A percentile compares a stretch with the other conserved stretches of the same genome.
Evolutionary conservation across 441 rosid genomes (phyloP).

Genomic region (Gossypium laxum): DNA sequence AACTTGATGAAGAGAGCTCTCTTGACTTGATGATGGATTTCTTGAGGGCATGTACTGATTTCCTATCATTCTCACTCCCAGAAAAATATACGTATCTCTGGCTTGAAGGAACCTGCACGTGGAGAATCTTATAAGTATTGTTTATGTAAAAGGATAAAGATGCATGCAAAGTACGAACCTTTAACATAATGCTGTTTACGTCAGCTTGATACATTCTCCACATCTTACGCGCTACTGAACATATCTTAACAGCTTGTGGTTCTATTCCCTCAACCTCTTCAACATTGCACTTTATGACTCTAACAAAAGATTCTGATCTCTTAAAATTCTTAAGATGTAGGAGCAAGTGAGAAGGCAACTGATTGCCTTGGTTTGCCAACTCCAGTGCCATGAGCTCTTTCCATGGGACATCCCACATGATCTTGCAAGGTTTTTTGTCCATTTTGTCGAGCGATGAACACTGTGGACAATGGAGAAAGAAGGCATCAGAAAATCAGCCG

Average conservation of each 20-base stretch:
- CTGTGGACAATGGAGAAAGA: slow-evolving; percentile 31
- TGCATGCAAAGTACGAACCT: slow-evolving; percentile 36
- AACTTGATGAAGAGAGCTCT: slow-evolving; percentile 49
- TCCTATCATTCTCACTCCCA: slow-evolving; percentile 51
- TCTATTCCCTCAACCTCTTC: slow-evolving; percentile 51
- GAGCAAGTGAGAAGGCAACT: slow-evolving; percentile 72
- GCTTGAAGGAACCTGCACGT: slow-evolving; percentile 81
- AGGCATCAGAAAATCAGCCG: slow-evolving; percentile 11
- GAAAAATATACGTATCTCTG: slow-evolving; percentile 69
- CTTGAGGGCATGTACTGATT: slow-evolving; percentile 28
- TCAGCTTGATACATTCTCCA: slow-evolving; percentile 70
- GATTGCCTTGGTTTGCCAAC: slow-evolving; percentile 76
- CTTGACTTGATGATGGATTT: slow-evolving; percentile 51
- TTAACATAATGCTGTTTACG: slow-evolving; percentile 45
- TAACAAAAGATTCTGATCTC: slow-evolving; percentile 79
- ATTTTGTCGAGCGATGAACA: slow-evolving; percentile 60
- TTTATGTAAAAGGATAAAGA: slow-evolving; percentile 4
- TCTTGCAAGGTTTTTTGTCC: slow-evolving; percentile 87
- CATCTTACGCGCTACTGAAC: slow-evolving; percentile 64
- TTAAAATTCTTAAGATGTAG: slow-evolving; percentile 77
- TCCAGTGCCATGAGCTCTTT: slow-evolving; percentile 91
- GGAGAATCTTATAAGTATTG: slow-evolving; percentile 17
- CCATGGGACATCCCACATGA: slow-evolving; percentile 96
- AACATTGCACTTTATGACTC: slow-evolving; percentile 66
- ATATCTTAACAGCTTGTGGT: slow-evolving; percentile 76